phyloP scores from a whole-genome alignment of 169 alveolate genomes.

The Cryptosporidium tyzzeri region DNA sequence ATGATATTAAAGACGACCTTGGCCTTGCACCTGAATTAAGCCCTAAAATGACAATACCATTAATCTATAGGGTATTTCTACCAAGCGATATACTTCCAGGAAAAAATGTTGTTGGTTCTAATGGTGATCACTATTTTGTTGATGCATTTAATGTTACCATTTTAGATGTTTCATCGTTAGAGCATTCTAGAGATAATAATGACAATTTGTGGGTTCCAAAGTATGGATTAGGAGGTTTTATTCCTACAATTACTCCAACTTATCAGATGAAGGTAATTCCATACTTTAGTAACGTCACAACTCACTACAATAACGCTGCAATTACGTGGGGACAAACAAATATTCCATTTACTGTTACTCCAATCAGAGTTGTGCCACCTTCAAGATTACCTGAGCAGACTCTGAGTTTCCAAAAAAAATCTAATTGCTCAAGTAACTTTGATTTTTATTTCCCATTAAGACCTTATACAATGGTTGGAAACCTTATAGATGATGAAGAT shows the following conservation, averaged over 20 bases:
- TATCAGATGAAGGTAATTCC: conserved; percentile 74
- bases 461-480: conserved; percentile 31
- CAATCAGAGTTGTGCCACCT: conserved; percentile 60
- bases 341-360: conserved; percentile 62
- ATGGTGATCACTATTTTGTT: conserved; percentile 48
- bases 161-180: conserved; percentile 5
- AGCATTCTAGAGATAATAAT: not conserved
- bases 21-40: conserved; percentile 5
- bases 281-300: conserved; percentile 45
- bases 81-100: conserved; percentile 63
- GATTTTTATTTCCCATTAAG: conserved; percentile 59
- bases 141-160: conserved; percentile 58
- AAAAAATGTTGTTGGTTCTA: conserved; percentile 33
- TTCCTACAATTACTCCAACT: conserved; percentile 55
- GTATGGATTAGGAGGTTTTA: conserved; percentile 56
- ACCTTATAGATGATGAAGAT: not conserved
- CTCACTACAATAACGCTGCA: conserved; percentile 55
- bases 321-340: conserved; percentile 74
- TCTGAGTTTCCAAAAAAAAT: not conserved
- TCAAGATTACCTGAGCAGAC: conserved; percentile 42
- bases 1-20: conserved; percentile 32
- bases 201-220: conserved; percentile 46
- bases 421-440: conserved; percentile 48
- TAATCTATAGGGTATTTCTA: conserved; percentile 46
- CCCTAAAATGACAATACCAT: conserved; percentile 41